Evolutionary conservation across 129 eudicot species (phyloP), one percentile per base, ranked within the genome.

Genomic region (Pittosporum tobira): DNA sequence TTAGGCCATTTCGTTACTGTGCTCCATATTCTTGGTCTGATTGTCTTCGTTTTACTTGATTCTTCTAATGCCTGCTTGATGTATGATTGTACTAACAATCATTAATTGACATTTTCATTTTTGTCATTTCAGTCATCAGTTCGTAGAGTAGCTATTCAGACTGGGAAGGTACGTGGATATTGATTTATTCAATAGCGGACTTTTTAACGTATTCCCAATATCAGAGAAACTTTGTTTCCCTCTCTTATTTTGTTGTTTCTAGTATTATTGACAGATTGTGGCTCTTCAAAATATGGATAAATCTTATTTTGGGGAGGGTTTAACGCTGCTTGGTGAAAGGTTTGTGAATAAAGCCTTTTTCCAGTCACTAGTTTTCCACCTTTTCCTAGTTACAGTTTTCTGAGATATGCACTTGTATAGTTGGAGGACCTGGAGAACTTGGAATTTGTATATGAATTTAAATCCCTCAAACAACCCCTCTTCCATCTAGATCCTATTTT

Each of bases 301-400:
- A 5, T 66, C 81, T 43, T 64, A 76, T 70, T 88, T 88, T 60
- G 97, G 95, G 68, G 97, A 88, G 79, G 97, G 97, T 70, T 73
- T 85, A 71, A 79, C 95, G 70, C 95, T 89, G 70, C 63, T 89
- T 66, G 88, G 77, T 50, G 77, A 81, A 62, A 89, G 88, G 97
- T 89, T 51, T 53, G 79, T 65, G 48, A 48, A 34, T 21, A 25
- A 30, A 57, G 12, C 14, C 52, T 30, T n/a, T 18, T 29, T 29
- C 23, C 16, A 0, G 16, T 29, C 45, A 55, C 6, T 55, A 29
- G n/a, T 29, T 16, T 54, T 19, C 55, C 16, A 8, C 25, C n/a
- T 18, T 9, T 18, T 18, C 6, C 8, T 30, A 30, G 6, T 26
- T 52, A 30, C 37, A 30, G 7, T 30, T 45, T 22, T 45, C 18